Percentiles rank a stretch among this genome's conserved stretches.
Conservation (phyloP, 768 basidiomycete species). For the Suillus ampliporus region DNA sequence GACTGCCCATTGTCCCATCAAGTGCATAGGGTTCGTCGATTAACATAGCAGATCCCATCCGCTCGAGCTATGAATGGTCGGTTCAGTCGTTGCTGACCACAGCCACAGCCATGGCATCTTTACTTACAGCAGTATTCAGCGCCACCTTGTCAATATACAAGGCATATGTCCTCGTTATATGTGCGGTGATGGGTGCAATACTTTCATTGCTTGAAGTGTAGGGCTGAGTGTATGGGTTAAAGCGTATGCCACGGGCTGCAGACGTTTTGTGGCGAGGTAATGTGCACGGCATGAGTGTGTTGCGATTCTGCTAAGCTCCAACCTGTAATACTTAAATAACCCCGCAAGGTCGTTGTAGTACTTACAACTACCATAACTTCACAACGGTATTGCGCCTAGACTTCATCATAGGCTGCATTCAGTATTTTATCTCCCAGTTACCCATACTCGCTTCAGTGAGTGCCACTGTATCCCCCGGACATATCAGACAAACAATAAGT, state of each 20-base stretch:
- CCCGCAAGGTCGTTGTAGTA: no score
- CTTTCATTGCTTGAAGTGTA: not conserved
- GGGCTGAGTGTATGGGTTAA: not conserved
- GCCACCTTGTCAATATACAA: not conserved
- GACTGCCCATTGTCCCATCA: not conserved
- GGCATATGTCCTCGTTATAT: not conserved
- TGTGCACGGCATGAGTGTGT: not conserved
- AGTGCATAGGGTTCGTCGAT: not conserved
- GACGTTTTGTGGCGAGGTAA: not conserved
- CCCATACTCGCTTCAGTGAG: not conserved
- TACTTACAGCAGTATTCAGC: not conserved
- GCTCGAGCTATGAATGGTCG: not conserved
- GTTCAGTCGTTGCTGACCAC: not conserved
- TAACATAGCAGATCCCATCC: conserved; percentile 1
- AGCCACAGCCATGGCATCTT: not conserved
- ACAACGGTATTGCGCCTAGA: no score
- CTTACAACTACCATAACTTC: no score
- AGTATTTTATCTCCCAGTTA: not conserved
- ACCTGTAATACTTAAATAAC: not conserved
- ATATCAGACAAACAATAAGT: not conserved
- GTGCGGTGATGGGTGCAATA: not conserved
- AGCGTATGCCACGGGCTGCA: not conserved
- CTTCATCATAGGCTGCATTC: not conserved
- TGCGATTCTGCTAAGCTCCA: not conserved
- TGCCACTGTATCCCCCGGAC: not conserved